Evolutionary conservation across 2,329 filamentous ascomycete species (phyloP).

Genomic region (Pseudopyricularia cyperi): DNA sequence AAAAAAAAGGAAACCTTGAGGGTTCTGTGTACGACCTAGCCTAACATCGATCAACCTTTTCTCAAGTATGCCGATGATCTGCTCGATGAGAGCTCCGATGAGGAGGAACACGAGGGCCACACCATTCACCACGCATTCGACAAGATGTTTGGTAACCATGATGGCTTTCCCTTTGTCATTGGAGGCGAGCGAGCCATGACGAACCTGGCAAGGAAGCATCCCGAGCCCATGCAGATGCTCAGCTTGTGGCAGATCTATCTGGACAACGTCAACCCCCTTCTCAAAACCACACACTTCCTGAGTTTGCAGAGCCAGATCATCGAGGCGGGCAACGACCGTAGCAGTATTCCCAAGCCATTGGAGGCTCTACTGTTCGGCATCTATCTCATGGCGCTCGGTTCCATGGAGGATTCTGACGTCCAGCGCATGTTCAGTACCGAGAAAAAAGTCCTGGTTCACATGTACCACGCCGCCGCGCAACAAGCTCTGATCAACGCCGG

Average conservation of each 20-base stretch:
- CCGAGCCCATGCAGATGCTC: slow-evolving; percentile 44
- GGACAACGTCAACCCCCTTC: slow-evolving; percentile 54
- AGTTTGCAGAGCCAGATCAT: slow-evolving; percentile 53
- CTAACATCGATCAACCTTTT: neutral
- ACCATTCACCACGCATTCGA: slow-evolving; percentile 46
- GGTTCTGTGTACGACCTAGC: too few species aligned
- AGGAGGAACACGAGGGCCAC: slow-evolving; percentile 38
- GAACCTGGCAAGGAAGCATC: slow-evolving; percentile 34
- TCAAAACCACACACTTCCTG: slow-evolving; percentile 56
- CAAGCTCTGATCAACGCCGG: slow-evolving; percentile 53
- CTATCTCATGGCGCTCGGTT: slow-evolving; percentile 45
- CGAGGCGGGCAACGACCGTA: slow-evolving; percentile 42
- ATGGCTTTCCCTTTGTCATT: slow-evolving; percentile 45
- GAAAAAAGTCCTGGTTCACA: slow-evolving; percentile 34
- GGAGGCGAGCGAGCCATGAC: slow-evolving; percentile 23
- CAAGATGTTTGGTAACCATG: slow-evolving; percentile 41
- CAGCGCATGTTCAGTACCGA: slow-evolving; percentile 36
- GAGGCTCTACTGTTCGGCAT: slow-evolving; percentile 58
- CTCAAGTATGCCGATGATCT: slow-evolving; percentile 36
- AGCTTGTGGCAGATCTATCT: slow-evolving; percentile 59
- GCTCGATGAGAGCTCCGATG: slow-evolving; percentile 41
- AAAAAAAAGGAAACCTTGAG: neutral
- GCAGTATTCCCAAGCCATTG: slow-evolving; percentile 39
- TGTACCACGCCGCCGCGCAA: slow-evolving; percentile 45
- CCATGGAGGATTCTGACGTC: slow-evolving; percentile 41